Conservation (phyloP, 805 yeast genomes). For the Peterozyma xylosa region DNA sequence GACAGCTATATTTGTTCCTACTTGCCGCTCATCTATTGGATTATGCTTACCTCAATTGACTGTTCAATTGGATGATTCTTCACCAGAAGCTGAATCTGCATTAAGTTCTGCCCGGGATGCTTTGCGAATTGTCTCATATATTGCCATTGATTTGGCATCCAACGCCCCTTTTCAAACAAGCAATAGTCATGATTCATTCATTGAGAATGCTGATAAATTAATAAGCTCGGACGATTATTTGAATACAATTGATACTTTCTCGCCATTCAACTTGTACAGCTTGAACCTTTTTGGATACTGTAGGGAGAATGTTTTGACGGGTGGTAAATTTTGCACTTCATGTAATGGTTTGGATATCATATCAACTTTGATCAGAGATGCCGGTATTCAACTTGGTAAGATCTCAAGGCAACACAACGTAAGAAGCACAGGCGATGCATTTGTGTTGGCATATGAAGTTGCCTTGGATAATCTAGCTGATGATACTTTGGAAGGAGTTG, state of each 20-base stretch:
- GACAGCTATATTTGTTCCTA: constrained; percentile 13
- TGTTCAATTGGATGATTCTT: constrained; percentile 29
- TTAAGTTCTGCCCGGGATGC: constrained; percentile 31
- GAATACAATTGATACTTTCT: constrained; percentile 36
- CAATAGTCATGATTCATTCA: not conserved
- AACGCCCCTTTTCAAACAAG: constrained; percentile 5
- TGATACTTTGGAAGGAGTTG: constrained; percentile 6
- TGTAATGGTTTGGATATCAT: constrained; percentile 40
- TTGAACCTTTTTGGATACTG: constrained; percentile 45
- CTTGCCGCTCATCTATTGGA: constrained; percentile 24
- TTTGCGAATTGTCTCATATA: constrained; percentile 33
- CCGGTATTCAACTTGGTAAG: constrained; percentile 37
- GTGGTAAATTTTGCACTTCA: constrained; percentile 21
- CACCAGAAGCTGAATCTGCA: constrained; percentile 24
- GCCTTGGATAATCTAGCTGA: constrained; percentile 20
- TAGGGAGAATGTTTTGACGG: constrained; percentile 22
- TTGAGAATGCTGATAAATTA: constrained; percentile 10
- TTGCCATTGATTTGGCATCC: constrained; percentile 35
- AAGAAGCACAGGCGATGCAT: constrained; percentile 28
- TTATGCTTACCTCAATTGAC: constrained; percentile 36
- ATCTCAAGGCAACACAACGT: constrained; percentile 32
- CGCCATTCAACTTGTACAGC: constrained; percentile 30
- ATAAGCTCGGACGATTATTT: constrained; percentile 16
- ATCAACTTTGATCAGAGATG: constrained; percentile 39
- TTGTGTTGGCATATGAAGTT: constrained; percentile 31